Conservation (phyloP, 1,284 basidiomycete genomes). For the Cystobasidiaceae sp. region DNA sequence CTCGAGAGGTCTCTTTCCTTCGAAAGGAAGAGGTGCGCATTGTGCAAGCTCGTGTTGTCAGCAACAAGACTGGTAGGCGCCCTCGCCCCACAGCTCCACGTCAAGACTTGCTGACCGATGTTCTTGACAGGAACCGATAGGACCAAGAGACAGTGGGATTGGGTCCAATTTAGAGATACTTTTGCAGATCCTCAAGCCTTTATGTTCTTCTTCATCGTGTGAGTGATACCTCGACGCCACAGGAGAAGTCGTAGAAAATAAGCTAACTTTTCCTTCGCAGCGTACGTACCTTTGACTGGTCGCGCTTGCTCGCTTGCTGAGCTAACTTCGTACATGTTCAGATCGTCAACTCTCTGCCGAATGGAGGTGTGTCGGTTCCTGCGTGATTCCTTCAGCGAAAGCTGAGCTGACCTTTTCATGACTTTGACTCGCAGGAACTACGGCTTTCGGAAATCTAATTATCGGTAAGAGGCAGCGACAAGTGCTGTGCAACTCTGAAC, state of each 20-base stretch:
- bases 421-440: background rate
- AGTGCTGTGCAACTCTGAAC: too few relatives aligned
- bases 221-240: too few relatives aligned
- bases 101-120: background rate
- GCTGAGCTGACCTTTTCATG: too few relatives aligned
- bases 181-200: conserved; percentile 41
- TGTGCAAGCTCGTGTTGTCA: background rate
- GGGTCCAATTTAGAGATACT: conserved; percentile 41
- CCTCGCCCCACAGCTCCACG: background rate
- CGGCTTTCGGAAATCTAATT: conserved; percentile 41
- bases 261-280: too few relatives aligned
- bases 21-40: conserved; percentile 32
- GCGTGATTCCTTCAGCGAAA: background rate
- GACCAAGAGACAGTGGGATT: conserved; percentile 41
- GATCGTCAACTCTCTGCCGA: conserved; percentile 33
- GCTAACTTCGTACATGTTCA: too few relatives aligned
- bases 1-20: conserved; percentile 43
- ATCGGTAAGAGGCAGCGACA: too few relatives aligned
- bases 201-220: conserved; percentile 42
- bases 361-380: background rate
- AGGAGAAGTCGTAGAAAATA: too few relatives aligned
- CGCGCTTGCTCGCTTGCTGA: too few relatives aligned
- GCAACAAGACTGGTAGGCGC: background rate
- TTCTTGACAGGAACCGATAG: conserved; percentile 43
- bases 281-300: too few relatives aligned